Base-by-base conservation (phyloP, 73 alveolate genomes). In the Breviolum minutum region DNA sequence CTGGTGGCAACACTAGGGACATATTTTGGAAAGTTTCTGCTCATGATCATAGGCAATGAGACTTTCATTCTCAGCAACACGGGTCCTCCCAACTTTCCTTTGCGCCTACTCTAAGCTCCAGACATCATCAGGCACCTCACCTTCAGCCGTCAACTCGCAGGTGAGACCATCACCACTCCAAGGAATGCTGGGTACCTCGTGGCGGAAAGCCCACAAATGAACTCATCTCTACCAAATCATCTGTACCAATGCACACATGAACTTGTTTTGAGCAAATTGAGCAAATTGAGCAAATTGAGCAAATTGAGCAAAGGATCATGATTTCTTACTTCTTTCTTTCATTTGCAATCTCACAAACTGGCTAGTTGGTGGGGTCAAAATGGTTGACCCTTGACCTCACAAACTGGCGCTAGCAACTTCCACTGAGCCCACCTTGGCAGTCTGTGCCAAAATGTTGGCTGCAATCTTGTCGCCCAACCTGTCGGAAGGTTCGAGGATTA, bases 391-490 rank as follows among this genome's bases (percentile, higher is more conserved):
- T n/a, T 9, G 8, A 6, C 14, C 29, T 13, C 24, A 12, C 13
- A 76, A 76, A 76, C 24, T 26, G 27, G 30, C 27, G 27, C 13
- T 74, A 24, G n/a, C 87, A 79, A 30, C 90, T 9, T 14, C 14
- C 40, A 8, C 14, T 30, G 30, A 26, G 90, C 90, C 22, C 22
- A 54, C 95, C 95, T 88, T 88, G 79, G 99, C 99, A 7, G 89
- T 99, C 66, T 97, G 96, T 16, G 99, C 99, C 83, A 99, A 95
- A 69, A 97, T 99, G 99, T 99, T 99, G 32, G 99, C 99, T 68
- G 99, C 99, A 77, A 99, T 99, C 94, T 99, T 99, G 99, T 99
- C 99, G 64, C 99, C 99, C 99, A 99, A 95, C 63, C 99, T 99
- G 26, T 60, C 54, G 54, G 54, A 40, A 40, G 54, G 54, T 40